These are phyloP conservation scores for Calonectria hongkongensis DNA, from an alignment of 2,329 filamentous ascomycete genomes.

Conservation along the genomic window DNA sequence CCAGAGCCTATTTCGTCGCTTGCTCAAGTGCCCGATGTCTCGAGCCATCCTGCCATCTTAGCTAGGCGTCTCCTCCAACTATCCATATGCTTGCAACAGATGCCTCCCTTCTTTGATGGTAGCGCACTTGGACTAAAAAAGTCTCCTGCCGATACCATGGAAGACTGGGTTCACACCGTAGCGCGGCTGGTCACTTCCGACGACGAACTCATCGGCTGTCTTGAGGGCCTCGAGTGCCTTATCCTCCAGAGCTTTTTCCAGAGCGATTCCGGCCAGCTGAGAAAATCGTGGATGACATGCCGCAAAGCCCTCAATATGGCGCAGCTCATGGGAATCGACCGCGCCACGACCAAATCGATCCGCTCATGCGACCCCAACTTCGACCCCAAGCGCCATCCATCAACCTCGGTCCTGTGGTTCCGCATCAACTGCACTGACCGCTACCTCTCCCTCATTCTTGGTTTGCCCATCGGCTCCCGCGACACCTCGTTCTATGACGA, in stretches of 20 bases:
- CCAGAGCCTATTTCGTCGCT: conserved; percentile 56
- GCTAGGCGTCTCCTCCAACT: conserved; percentile 69
- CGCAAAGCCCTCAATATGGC: conserved; percentile 70
- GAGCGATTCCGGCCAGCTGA: conserved; percentile 71
- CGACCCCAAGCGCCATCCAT: conserved; percentile 55
- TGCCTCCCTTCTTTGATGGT: conserved; percentile 59
- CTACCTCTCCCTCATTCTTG: conserved; percentile 70
- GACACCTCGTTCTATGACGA: conserved; percentile 62
- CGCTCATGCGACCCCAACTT: conserved; percentile 61
- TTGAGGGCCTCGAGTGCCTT: conserved; percentile 73
- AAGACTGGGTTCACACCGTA: conserved; percentile 57
- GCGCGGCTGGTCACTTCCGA: conserved; percentile 67
- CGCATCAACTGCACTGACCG: conserved; percentile 70
- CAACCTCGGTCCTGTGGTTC: conserved; percentile 65
- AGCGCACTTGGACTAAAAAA: conserved; percentile 52
- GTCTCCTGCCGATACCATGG: conserved; percentile 46
- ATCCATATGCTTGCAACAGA: conserved; percentile 67
- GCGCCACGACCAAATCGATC: conserved; percentile 57
- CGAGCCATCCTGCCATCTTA: conserved; percentile 68
- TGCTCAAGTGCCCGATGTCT: conserved; percentile 59
- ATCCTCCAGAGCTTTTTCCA: conserved; percentile 69
- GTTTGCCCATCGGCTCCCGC: conserved; percentile 66
- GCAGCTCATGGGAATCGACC: conserved; percentile 70
- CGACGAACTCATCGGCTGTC: conserved; percentile 70
- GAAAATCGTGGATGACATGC: conserved; percentile 71